phyloP scores from a whole-genome alignment of 23 red algal species.

The Cyanidiococcus yangmingshanensis region DNA sequence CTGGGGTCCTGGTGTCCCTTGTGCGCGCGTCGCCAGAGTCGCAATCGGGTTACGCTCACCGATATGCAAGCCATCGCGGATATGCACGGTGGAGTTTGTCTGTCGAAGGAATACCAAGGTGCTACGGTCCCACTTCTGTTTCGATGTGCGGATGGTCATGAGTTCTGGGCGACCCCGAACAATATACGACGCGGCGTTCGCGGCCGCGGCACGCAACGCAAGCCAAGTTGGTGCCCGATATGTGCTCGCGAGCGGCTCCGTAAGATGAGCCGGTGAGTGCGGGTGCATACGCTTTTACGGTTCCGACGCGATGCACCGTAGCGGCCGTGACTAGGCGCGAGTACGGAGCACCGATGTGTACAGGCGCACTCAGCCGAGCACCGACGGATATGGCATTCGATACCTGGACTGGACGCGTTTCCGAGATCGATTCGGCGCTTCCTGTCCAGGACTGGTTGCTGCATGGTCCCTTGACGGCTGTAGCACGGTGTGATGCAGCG shows the following conservation, averaged over 20 bases:
- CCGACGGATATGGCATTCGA: too few species aligned
- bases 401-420: too few species aligned
- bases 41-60: slow-evolving; percentile 15
- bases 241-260: slow-evolving; percentile 14
- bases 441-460: too few species aligned
- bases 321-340: too few species aligned
- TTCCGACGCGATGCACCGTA: too few species aligned
- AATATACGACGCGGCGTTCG: slow-evolving; percentile 35
- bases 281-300: too few species aligned
- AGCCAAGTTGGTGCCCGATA: slow-evolving; percentile 19
- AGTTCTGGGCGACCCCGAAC: slow-evolving; percentile 49
- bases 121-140: slow-evolving; percentile 39
- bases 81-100: slow-evolving; percentile 37
- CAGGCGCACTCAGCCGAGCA: too few species aligned
- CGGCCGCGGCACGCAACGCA: neutral
- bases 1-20: slow-evolving; percentile 53
- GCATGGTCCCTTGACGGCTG: too few species aligned
- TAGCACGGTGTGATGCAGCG: too few species aligned
- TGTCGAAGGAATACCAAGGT: slow-evolving; percentile 49
- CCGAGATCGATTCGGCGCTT: too few species aligned
- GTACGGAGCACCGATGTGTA: too few species aligned
- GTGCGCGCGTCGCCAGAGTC: slow-evolving; percentile 33
- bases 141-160: slow-evolving; percentile 49
- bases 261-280: too few species aligned
- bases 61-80: slow-evolving; percentile 40